phyloP scores from a whole-genome alignment of 2,329 filamentous ascomycete species.

The Calonectria montana region DNA sequence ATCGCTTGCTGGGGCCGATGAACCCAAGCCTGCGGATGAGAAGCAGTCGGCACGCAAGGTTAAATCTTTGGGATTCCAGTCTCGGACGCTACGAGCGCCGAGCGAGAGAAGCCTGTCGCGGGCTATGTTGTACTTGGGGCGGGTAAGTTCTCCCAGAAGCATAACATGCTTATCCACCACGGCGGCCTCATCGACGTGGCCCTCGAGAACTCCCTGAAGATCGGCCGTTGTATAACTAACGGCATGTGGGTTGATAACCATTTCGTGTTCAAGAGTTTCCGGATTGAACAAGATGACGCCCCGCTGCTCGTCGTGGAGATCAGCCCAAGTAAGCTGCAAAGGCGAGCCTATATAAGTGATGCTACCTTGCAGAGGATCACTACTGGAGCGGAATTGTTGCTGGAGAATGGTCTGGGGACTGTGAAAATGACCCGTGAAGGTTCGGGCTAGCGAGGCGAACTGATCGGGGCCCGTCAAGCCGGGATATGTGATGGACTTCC shows the following conservation, averaged over 20 bases:
- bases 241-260: constrained; percentile 32
- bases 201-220: constrained; percentile 22
- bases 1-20: constrained; percentile 32
- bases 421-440: constrained; percentile 38
- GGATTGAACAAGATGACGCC: constrained; percentile 35
- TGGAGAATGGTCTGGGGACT: constrained; percentile 34
- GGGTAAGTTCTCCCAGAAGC: constrained; percentile 27
- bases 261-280: constrained; percentile 30
- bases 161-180: constrained; percentile 31
- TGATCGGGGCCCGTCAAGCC: constrained; percentile 31
- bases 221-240: constrained; percentile 27
- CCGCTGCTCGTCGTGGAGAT: constrained; percentile 33
- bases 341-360: constrained; percentile 36
- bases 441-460: constrained; percentile 35
- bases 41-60: neutral
- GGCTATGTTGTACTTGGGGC: constrained; percentile 28
- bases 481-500: constrained; percentile 17
- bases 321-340: constrained; percentile 32
- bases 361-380: constrained; percentile 23
- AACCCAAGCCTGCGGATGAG: constrained; percentile 12
- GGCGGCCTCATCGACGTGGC: neutral
- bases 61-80: constrained; percentile 18
- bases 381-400: neutral
- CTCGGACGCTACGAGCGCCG: constrained; percentile 21
- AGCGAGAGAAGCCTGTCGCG: constrained; percentile 34